Percentiles rank a stretch among this genome's conserved stretches.
These are phyloP conservation scores for Corylus heterophylla DNA, from an alignment of 306 rosid genomes.

Conservation along the genomic window DNA sequence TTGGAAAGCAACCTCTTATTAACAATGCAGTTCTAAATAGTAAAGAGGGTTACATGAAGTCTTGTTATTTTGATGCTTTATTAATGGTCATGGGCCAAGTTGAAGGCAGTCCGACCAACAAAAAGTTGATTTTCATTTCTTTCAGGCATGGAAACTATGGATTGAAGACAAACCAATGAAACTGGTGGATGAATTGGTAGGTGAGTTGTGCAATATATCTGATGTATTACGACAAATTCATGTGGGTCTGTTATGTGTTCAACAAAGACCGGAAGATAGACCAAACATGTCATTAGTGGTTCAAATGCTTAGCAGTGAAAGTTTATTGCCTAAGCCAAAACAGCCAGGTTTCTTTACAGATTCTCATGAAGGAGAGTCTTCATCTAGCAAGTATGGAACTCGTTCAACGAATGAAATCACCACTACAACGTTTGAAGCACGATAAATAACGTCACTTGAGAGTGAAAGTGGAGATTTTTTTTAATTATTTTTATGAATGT, in stretches of 20 bases:
- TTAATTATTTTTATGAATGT: no score
- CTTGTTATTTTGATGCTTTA: background rate
- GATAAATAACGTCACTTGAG: conserved; percentile 2
- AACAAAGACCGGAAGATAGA: conserved; percentile 36
- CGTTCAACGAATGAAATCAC: conserved; percentile 33
- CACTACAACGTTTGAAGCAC: conserved; percentile 28
- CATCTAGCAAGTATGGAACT: background rate
- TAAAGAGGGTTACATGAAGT: background rate
- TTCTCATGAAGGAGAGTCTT: conserved; percentile 13
- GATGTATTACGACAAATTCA: conserved; percentile 47
- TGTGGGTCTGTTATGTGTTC: conserved; percentile 51
- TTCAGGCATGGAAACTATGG: conserved; percentile 33
- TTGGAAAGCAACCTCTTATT: background rate
- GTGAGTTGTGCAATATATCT: background rate
- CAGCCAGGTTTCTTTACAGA: conserved; percentile 43
- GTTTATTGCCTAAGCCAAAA: conserved; percentile 43
- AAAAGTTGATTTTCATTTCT: background rate
- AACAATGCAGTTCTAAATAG: background rate
- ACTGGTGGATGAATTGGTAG: conserved; percentile 25
- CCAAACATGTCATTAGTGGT: conserved; percentile 56
- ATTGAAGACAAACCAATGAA: conserved; percentile 11
- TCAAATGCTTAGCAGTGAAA: conserved; percentile 45
- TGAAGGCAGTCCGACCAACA: background rate
- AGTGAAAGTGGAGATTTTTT: background rate
- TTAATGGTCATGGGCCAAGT: background rate